Percentiles rank a stretch among this genome's conserved stretches.
These are phyloP conservation scores for Stenocarpella maydis DNA, from an alignment of 2,329 filamentous ascomycete genomes.

Conservation along the genomic window DNA sequence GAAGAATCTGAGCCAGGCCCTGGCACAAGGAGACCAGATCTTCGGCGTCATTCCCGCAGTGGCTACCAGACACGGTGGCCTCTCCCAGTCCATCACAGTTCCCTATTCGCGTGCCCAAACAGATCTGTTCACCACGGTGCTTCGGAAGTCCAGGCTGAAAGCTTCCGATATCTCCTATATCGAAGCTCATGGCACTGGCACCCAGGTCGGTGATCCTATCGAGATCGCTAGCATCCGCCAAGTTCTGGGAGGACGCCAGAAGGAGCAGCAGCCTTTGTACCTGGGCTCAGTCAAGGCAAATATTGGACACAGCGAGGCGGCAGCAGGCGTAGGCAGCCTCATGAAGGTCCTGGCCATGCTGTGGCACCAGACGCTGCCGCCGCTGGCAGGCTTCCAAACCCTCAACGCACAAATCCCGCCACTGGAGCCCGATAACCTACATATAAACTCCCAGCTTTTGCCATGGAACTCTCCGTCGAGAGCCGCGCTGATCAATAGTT, in stretches of 20 bases:
- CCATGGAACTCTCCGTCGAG: background rate
- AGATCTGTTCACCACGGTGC: background rate
- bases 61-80: too few species aligned
- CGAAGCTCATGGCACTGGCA: background rate
- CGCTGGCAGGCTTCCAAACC: background rate
- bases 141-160: background rate
- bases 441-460: background rate
- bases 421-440: fast-evolving
- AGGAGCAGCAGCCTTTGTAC: background rate
- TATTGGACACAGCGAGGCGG: background rate
- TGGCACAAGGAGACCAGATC: too few species aligned
- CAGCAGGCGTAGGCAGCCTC: background rate
- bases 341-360: background rate
- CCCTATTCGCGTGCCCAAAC: background rate
- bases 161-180: background rate
- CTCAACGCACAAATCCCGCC: background rate
- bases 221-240: background rate
- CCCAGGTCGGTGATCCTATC: background rate
- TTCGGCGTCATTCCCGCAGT: too few species aligned
- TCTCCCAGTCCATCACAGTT: too few species aligned
- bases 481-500: background rate
- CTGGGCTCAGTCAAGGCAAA: background rate
- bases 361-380: background rate
- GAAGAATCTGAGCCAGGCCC: too few species aligned
- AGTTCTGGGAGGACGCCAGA: background rate